Evolutionary conservation across 352 stramenopile genomes (phyloP), one percentile per base, ranked within the genome.

Genomic region (Phytopythium mirpurense): DNA sequence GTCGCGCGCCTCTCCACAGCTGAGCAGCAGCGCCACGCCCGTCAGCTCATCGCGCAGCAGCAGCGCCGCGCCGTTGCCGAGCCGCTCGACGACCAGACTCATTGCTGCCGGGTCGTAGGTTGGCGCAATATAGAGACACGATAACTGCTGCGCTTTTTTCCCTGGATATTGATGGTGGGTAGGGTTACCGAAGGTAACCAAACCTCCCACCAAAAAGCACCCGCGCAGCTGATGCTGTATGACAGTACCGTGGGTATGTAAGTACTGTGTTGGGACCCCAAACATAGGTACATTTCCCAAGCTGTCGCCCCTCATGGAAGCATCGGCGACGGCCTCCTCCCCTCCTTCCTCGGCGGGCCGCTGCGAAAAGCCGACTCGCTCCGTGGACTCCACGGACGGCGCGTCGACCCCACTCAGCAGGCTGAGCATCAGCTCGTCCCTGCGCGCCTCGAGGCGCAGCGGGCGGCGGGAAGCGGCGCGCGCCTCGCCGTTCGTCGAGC

Each of bases 61-160:
- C 59, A 78, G 89, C 38, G 83, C 65, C 29, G 78, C 78, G 56
- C 80, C 83, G 51, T 74, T 67, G 49, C 80, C 80, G 21, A 93
- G 72, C 21, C 79, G 64, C 67, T 90, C 76, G 24, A 93, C 55
- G 10, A 65, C 72, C 29, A 91, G 23, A 47, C 67, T 85, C 83
- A 90, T 89, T 0, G 34, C 23, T 19, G 11, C 26, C n/a, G n/a
- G n/a, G n/a, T n/a, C n/a, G n/a, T n/a, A n/a, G n/a, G n/a, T n/a
- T n/a, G n/a, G n/a, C n/a, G n/a, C n/a, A n/a, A 32, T 32, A 10
- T 32, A 32, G 29, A 32, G 29, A 32, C 29, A 32, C n/a, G n/a
- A n/a, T n/a, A n/a, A n/a, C n/a, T n/a, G n/a, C n/a, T n/a, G n/a
- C n/a, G n/a, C n/a, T n/a, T n/a, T n/a, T n/a, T n/a, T n/a, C n/a